Evolutionary conservation across 768 basidiomycete species (phyloP).

Genomic region (Melanogaster broomeanus): DNA sequence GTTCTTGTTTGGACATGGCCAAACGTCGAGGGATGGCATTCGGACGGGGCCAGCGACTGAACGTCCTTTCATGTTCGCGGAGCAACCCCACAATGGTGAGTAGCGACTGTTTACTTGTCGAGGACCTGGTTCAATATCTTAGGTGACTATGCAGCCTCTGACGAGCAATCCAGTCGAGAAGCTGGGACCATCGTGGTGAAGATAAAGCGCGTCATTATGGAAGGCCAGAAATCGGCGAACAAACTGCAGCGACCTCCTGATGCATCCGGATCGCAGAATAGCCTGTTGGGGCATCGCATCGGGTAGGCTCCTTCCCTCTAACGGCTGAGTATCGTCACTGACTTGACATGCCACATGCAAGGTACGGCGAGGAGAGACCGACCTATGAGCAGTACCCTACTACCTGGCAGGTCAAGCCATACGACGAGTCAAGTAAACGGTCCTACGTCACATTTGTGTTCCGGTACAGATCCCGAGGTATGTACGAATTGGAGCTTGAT

Average conservation of each 20-base stretch:
- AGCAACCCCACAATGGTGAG: slow-evolving; percentile 41
- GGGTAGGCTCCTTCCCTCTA: slow-evolving; percentile 37
- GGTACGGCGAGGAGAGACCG: slow-evolving; percentile 48
- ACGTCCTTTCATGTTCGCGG: slow-evolving; percentile 62
- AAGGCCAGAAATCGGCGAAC: slow-evolving; percentile 42
- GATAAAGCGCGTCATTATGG: slow-evolving; percentile 39
- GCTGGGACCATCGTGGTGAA: slow-evolving; percentile 56
- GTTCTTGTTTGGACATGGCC: slow-evolving; percentile 59
- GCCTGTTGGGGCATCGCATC: slow-evolving; percentile 43
- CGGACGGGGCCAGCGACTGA: slow-evolving; percentile 52
- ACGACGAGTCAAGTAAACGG: slow-evolving; percentile 38
- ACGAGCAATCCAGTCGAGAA: slow-evolving; percentile 34
- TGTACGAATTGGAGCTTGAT: slow-evolving; percentile 5
- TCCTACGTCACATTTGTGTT: slow-evolving; percentile 72
- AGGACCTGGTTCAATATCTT: neutral
- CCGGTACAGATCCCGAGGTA: slow-evolving; percentile 60
- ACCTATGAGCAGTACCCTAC: slow-evolving; percentile 41
- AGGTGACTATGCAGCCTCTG: slow-evolving; percentile 1
- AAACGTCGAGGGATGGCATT: slow-evolving; percentile 53
- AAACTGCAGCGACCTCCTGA: slow-evolving; percentile 40
- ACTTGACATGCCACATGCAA: slow-evolving; percentile 26
- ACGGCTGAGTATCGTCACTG: neutral
- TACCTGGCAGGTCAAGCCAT: slow-evolving; percentile 58
- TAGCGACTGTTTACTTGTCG: neutral
- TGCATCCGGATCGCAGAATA: slow-evolving; percentile 36